These are phyloP conservation scores for Colletotrichum phormii DNA, from an alignment of 2,329 filamentous ascomycete genomes.

Conservation along the genomic window DNA sequence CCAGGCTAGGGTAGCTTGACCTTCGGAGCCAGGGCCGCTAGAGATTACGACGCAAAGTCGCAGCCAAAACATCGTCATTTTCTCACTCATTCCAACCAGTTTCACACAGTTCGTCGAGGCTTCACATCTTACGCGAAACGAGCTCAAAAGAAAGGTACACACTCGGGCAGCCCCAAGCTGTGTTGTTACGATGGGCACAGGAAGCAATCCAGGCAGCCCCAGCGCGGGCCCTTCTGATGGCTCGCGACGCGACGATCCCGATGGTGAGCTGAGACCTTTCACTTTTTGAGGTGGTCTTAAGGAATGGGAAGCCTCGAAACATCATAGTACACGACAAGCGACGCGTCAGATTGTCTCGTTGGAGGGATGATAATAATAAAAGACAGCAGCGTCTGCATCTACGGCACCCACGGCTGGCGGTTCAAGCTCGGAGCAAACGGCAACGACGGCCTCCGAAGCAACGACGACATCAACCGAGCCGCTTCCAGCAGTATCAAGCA, in stretches of 20 bases:
- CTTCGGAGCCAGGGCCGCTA: background rate
- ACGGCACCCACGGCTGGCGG: background rate
- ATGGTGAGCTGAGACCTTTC: constrained; percentile 13
- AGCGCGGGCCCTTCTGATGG: background rate
- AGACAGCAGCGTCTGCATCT: background rate
- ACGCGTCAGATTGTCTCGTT: background rate
- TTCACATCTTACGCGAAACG: background rate
- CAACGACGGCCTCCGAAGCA: background rate
- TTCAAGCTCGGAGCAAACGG: background rate
- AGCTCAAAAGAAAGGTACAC: background rate
- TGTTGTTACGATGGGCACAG: background rate
- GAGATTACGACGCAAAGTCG: constrained; percentile 14
- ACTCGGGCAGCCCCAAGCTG: background rate
- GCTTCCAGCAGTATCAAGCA: background rate
- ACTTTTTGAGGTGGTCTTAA: background rate
- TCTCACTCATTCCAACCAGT: background rate
- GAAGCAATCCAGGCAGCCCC: background rate
- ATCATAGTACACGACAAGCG: background rate
- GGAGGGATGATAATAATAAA: background rate
- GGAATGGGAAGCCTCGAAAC: background rate
- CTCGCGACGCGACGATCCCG: background rate
- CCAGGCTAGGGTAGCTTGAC: background rate
- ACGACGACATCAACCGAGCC: background rate
- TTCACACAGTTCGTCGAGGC: background rate
- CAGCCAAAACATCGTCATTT: background rate